phyloP scores from a whole-genome alignment of 176 grass and related monocot species.

The Rhynchospora tenuis region DNA sequence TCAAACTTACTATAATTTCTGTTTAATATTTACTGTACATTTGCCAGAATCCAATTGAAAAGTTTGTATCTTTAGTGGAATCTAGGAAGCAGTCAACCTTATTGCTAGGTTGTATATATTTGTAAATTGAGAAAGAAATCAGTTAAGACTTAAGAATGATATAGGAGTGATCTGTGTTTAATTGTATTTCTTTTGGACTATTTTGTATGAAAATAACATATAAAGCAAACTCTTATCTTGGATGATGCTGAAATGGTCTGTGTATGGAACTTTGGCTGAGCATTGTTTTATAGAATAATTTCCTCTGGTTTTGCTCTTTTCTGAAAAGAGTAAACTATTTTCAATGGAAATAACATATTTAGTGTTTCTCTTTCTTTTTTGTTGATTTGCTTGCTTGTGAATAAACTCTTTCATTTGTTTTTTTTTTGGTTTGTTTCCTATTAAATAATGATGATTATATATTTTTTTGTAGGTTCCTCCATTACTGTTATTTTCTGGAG shows the following conservation, averaged over 20 bases:
- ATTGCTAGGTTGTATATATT: neutral
- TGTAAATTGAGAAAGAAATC: neutral
- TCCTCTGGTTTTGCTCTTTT: neutral
- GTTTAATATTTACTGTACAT: neutral
- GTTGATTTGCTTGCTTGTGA: neutral
- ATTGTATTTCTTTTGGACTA: neutral
- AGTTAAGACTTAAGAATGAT: neutral
- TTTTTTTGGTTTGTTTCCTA: neutral
- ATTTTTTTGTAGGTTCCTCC: slow-evolving; percentile 61
- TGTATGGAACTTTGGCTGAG: too few relatives aligned
- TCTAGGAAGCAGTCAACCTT: neutral
- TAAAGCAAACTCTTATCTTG: neutral
- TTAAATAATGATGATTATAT: slow-evolving; percentile 7
- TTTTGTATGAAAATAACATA: neutral
- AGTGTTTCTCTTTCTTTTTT: neutral
- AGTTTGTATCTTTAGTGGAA: neutral
- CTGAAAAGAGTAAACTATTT: neutral
- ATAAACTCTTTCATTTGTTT: neutral
- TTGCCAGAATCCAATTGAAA: neutral
- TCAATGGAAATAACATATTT: too few relatives aligned
- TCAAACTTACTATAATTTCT: neutral
- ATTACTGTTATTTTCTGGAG: slow-evolving; percentile 68
- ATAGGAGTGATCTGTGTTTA: neutral
- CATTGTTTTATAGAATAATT: neutral
- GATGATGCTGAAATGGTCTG: neutral